These are phyloP conservation scores for Diplodia seriata DNA, from an alignment of 2,329 filamentous ascomycete genomes.

Conservation along the genomic window DNA sequence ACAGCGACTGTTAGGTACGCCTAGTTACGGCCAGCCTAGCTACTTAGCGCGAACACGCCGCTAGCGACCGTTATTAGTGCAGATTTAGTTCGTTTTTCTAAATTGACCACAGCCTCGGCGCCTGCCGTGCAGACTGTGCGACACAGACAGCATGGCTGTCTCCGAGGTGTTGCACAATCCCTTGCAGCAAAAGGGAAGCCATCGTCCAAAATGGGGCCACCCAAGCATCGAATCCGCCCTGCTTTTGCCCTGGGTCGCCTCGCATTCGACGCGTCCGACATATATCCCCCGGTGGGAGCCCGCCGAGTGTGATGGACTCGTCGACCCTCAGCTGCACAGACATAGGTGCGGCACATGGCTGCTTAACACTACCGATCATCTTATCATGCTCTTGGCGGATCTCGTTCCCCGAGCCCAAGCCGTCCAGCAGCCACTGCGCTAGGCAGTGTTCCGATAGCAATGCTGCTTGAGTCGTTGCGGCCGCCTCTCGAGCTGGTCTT, in stretches of 20 bases:
- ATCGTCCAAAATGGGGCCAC: not conserved
- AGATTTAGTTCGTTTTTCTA: not conserved
- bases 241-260: not conserved
- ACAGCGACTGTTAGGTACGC: not conserved
- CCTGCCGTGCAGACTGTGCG: not conserved
- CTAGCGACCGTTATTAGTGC: not conserved
- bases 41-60: not conserved
- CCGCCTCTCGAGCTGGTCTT: constrained; percentile 20
- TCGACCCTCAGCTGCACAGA: not conserved
- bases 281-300: not conserved
- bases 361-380: not conserved
- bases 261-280: not conserved
- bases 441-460: not conserved
- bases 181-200: not conserved
- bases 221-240: not conserved
- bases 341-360: not conserved
- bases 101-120: not conserved
- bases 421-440: not conserved
- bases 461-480: constrained; percentile 12
- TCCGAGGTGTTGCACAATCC: not conserved
- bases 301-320: not conserved
- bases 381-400: not conserved
- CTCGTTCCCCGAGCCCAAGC: not conserved
- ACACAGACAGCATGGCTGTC: not conserved
- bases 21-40: not conserved